Evolutionary conservation across 2,329 filamentous ascomycete genomes (phyloP), one percentile per base, ranked within the genome.

Genomic region (Pseudogymnoascus sp.): DNA sequence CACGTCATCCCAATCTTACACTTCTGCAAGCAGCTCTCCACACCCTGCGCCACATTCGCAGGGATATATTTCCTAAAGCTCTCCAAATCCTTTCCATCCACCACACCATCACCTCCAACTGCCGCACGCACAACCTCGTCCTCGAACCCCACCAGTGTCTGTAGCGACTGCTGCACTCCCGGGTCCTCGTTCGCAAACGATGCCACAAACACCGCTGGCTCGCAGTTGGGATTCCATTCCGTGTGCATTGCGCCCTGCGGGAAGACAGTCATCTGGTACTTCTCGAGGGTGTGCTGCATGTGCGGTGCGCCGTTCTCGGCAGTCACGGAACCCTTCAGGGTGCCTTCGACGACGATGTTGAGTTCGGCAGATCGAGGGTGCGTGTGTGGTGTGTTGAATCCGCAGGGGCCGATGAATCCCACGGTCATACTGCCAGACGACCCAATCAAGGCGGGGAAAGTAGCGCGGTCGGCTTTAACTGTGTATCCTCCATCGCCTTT

Each of bases 1-100:
- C 66, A 67, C 63, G 64, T 67, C 67, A 71, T 72, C 12, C 63
- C 37, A 54, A 75, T 72, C 33, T 69, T 68, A 67, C 78, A 80
- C 65, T 70, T 75, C 43, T 68, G 65, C 66, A 79, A 66, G 64
- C 78, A 80, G 33, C 66, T 67, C 60, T 79, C 75, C n/a, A 79
- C 71, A 61, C 75, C 77, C 62, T 73, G 67, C 6, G 77, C 77
- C 30, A 80, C 66, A 62, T 78, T 78, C 5, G 68, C 68, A 1
- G 77, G 78, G 60, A 73, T 70, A 38, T 65, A 43, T 7, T 50
- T 60, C 54, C 64, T 66, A 62, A 73, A 73, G 25, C 65, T 62
- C 60, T 73, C 71, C 39, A 74, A 66, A 65, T 74, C 70, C 39
- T 61, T 65, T n/a, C 72, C 72, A 36, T 68, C 59, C n/a, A 67